A percentile compares a stretch with the other conserved stretches of the same genome.
Evolutionary conservation across 164 flowering plant species (phyloP).

Genomic region (Berberis thunbergii): DNA sequence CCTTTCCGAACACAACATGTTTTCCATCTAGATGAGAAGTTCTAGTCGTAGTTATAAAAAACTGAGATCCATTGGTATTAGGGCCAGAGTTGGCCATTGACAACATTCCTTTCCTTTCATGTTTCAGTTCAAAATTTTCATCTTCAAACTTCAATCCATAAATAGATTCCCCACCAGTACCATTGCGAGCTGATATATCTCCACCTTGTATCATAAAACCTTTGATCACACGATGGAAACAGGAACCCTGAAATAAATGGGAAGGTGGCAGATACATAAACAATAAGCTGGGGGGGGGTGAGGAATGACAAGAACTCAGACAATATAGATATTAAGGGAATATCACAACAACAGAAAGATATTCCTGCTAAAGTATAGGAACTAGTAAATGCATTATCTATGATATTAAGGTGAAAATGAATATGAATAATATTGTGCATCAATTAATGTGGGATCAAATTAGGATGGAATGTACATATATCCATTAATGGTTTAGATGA

Average conservation of each 20-base stretch:
- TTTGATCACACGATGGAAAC: constrained; percentile 66
- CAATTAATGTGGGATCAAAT: too few species aligned
- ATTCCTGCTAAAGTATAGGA: too few species aligned
- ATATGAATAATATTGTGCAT: too few species aligned
- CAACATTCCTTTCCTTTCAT: constrained; percentile 76
- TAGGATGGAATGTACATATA: too few species aligned
- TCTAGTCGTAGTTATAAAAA: constrained; percentile 77
- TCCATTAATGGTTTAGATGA: too few species aligned
- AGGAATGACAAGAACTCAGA: background rate
- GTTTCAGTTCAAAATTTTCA: constrained; percentile 71
- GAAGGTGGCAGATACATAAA: background rate
- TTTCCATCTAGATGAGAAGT: constrained; percentile 84
- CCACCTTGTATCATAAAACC: constrained; percentile 85
- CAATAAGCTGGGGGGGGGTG: background rate
- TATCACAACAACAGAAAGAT: too few species aligned
- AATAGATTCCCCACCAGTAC: constrained; percentile 82
- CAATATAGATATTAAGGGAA: too few species aligned
- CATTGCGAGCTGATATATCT: constrained; percentile 63
- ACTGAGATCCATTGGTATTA: constrained; percentile 87
- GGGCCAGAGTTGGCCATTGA: constrained; percentile 93
- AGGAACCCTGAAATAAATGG: constrained; percentile 34
- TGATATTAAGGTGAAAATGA: too few species aligned
- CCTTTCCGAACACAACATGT: constrained; percentile 89
- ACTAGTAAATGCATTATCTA: too few species aligned
- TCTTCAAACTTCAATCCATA: constrained; percentile 76